Evolutionary conservation across 306 rosid genomes (phyloP).

Genomic region (Inga leiocalycina): DNA sequence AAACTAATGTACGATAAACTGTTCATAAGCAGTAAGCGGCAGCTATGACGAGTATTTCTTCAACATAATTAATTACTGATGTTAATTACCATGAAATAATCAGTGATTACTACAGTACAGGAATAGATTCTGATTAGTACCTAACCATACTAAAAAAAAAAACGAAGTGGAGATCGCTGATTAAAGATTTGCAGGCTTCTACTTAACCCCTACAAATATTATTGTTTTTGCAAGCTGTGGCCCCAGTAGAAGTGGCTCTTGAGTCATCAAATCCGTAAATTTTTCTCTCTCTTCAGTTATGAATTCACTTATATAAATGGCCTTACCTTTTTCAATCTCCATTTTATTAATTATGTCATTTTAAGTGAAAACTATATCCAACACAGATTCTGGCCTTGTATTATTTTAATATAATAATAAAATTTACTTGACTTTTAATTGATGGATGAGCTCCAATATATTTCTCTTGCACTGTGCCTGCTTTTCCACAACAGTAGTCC

Average conservation of each 20-base stretch:
- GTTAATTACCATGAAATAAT: constrained; percentile 29
- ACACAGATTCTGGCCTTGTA: constrained; percentile 35
- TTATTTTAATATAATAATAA: constrained; percentile 25
- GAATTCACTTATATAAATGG: constrained; percentile 10
- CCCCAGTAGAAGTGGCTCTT: constrained; percentile 56
- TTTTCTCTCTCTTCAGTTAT: constrained; percentile 7
- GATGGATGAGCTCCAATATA: constrained; percentile 15
- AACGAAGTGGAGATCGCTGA: constrained; percentile 38
- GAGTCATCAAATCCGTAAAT: constrained; percentile 63
- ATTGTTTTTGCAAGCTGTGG: constrained; percentile 26
- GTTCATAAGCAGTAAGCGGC: neutral
- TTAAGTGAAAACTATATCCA: constrained; percentile 33
- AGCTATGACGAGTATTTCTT: constrained; percentile 6
- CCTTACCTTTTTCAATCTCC: constrained; percentile 32
- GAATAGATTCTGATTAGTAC: constrained; percentile 42
- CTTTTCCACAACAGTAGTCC: constrained; percentile 61
- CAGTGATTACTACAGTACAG: constrained; percentile 24
- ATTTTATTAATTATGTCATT: constrained; percentile 41
- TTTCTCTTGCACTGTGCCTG: constrained; percentile 36
- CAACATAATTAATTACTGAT: constrained; percentile 22
- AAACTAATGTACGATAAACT: neutral
- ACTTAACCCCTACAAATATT: constrained; percentile 33
- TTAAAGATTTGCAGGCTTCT: constrained; percentile 48
- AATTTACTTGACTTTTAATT: constrained; percentile 62
- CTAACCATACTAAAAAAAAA: constrained; percentile 42